These are phyloP conservation scores for Paecilomyces sp. DNA, from an alignment of 2,329 filamentous ascomycete species.

Conservation along the genomic window DNA sequence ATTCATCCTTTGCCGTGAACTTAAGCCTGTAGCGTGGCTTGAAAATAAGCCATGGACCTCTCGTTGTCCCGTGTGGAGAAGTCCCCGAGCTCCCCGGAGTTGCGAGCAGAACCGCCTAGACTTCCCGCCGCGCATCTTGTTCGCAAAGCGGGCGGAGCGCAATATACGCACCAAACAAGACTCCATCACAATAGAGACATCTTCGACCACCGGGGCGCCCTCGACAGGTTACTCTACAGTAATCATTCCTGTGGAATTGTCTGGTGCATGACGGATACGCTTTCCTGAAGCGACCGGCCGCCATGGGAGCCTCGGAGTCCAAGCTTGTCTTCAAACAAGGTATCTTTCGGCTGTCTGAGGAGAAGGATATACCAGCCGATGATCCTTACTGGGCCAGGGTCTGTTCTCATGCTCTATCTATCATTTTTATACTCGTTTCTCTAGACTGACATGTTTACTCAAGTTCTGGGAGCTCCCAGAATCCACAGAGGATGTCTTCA, in stretches of 20 bases:
- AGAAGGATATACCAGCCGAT: constrained; percentile 76
- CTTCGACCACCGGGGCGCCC: not conserved
- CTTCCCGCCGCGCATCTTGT: not conserved
- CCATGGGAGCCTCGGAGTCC: constrained; percentile 96
- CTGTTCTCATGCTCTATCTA: constrained; percentile 15
- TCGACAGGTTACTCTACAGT: not conserved
- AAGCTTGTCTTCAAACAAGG: constrained; percentile 98
- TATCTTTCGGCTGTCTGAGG: constrained; percentile 93
- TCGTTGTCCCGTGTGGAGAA: not conserved
- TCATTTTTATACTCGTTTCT: not conserved
- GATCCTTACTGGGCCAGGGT: constrained; percentile 92
- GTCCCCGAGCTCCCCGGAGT: not conserved
- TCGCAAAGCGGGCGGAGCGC: not conserved
- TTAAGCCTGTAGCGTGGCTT: not conserved
- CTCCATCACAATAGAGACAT: not conserved
- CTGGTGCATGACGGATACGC: constrained; percentile 8
- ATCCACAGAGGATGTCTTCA: constrained; percentile 92
- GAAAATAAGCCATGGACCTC: not conserved
- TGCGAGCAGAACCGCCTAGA: not conserved
- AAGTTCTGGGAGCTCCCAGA: constrained; percentile 98
- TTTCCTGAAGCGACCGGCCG: constrained; percentile 7
- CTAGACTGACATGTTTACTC: constrained; percentile 13
- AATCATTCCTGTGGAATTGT: not conserved
- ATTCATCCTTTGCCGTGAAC: not conserved
- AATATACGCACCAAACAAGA: not conserved